Evolutionary conservation across 257 asterid species (phyloP).

Genomic region (Solanum microdontum): DNA sequence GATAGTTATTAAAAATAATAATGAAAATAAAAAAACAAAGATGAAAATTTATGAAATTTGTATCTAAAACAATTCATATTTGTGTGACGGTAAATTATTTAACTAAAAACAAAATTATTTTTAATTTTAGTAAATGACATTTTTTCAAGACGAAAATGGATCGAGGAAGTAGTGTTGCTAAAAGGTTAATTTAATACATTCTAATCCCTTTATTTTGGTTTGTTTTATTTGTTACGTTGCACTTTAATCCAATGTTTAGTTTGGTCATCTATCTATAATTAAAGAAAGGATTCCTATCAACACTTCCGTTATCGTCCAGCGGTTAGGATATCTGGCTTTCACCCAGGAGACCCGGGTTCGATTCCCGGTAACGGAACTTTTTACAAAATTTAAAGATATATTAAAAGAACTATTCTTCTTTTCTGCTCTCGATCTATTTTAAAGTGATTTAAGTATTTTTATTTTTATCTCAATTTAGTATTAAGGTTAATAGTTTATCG

Average conservation of each 20-base stretch:
- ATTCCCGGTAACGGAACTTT: conserved; percentile 75
- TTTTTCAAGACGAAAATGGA: background rate
- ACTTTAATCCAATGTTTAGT: background rate
- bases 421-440: background rate
- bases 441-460: too few relatives aligned
- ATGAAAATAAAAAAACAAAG: too few relatives aligned
- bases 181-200: background rate
- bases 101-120: too few relatives aligned
- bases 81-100: background rate
- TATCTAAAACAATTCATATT: background rate
- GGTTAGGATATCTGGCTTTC: conserved; percentile 99
- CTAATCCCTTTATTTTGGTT: background rate
- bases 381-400: background rate
- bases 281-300: background rate
- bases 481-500: background rate
- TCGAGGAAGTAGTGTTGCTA: background rate
- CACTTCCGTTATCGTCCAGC: conserved; percentile 68
- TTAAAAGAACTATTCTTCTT: background rate
- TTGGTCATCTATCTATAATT: too few relatives aligned
- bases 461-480: background rate
- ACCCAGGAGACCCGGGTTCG: conserved; percentile 97
- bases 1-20: too few relatives aligned
- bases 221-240: background rate
- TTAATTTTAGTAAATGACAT: too few relatives aligned
- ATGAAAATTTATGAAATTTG: too few relatives aligned